A percentile compares a stretch with the other conserved stretches of the same genome.
Evolutionary conservation across 2,329 filamentous ascomycete species (phyloP).

Genomic region (Colletotrichum scovillei): DNA sequence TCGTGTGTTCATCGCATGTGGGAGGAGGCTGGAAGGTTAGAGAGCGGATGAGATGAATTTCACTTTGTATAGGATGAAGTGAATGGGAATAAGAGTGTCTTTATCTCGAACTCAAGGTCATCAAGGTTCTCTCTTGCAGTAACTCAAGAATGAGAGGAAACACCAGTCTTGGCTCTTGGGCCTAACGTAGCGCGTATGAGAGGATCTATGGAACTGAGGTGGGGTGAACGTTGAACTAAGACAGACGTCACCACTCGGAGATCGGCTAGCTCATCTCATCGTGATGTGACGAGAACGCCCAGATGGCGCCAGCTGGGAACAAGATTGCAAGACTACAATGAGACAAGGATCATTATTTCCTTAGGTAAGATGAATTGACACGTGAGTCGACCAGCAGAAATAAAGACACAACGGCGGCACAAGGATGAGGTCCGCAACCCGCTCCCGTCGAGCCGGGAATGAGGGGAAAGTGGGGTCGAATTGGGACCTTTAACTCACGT

Average conservation of each 20-base stretch:
- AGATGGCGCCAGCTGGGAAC: background rate
- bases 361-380: background rate
- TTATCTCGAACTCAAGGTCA: background rate
- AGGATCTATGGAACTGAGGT: background rate
- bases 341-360: background rate
- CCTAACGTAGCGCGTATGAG: background rate
- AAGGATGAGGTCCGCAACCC: background rate
- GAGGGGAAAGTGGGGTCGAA: slow-evolving; percentile 18
- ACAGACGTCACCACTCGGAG: slow-evolving; percentile 7
- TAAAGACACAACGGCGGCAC: background rate
- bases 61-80: too few relatives aligned
- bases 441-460: slow-evolving; percentile 22
- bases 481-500: background rate
- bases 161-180: background rate
- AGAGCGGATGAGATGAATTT: background rate
- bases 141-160: too few relatives aligned
- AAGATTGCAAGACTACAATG: background rate
- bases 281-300: background rate
- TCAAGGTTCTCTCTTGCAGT: slow-evolving; percentile 8
- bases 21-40: too few relatives aligned
- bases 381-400: background rate
- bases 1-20: background rate
- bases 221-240: background rate
- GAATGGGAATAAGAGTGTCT: background rate
- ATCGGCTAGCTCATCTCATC: background rate